Evolutionary conservation across 306 rosid species (phyloP), one percentile per base, ranked within the genome.

Genomic region (Parietaria judaica): DNA sequence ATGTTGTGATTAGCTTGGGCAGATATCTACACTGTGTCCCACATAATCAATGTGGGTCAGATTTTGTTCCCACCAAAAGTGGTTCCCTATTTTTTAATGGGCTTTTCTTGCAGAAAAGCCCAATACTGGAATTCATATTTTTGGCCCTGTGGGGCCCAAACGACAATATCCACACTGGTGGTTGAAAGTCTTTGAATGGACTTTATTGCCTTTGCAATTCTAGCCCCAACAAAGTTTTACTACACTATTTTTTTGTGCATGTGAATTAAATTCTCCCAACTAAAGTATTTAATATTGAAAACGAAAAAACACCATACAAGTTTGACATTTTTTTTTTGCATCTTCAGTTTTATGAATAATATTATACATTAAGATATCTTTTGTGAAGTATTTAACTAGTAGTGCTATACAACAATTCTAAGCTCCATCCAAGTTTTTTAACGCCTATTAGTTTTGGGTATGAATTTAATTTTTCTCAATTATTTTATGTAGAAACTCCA

Each of bases 41-140:
- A 62, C 66, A 7, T 3, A 5, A 62, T 62, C 35, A 14, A 35
- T 61, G 34, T 9, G 65, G 54, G 36, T 50, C 63, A 41, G 51
- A 41, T 9, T 2, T 15, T 23, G 65, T 45, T 61, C 54, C 65
- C 31, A 61, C 17, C 8, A 23, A 23, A 5, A 61, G 35, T n/a
- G 54, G 54, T 16, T 17, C 45, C 48, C 12, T 0, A 2, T 7
- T 12, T 63, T 11, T 3, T 13, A n/a, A 49, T 63, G 67, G 67
- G 67, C 67, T 49, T 35, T 3, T 3, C 10, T 8, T 2, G 13
- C 3, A 6, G 13, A 48, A n/a, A 15, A 23, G 65, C 54, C 65
- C 65, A 61, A 11, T 17, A 11, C 31, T 23, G 31, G 31, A 23
- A 23, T 23, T 23, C 31, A 23, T 23, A 23, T 23, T 4, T 9